phyloP scores from a whole-genome alignment of 2,329 filamentous ascomycete genomes.

The Sclerotinia spermophila region DNA sequence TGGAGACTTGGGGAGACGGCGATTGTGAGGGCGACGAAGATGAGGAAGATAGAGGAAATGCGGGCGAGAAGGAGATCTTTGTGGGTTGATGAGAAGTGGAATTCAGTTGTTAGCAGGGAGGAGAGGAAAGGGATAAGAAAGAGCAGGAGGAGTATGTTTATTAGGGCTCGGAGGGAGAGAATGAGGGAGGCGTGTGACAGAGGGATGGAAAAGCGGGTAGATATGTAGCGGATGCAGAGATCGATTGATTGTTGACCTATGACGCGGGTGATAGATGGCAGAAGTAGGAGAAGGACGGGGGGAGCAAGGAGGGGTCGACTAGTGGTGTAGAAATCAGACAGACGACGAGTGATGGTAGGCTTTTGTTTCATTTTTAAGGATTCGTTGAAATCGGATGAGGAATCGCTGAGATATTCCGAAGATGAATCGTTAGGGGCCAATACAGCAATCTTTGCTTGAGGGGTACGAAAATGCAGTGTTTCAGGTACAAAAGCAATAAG shows the following conservation, averaged over 20 bases:
- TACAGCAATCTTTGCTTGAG: neutral
- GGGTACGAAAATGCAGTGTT: slow-evolving; percentile 31
- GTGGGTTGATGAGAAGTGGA: slow-evolving; percentile 22
- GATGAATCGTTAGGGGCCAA: slow-evolving; percentile 13
- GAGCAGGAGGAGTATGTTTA: slow-evolving; percentile 32
- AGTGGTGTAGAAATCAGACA: slow-evolving; percentile 1
- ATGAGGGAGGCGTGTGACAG: slow-evolving; percentile 29
- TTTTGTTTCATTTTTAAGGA: neutral
- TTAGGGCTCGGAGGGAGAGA: slow-evolving; percentile 31
- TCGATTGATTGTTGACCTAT: slow-evolving; percentile 24
- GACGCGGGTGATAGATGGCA: slow-evolving; percentile 27
- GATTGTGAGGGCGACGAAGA: slow-evolving; percentile 26
- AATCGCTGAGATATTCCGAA: slow-evolving; percentile 12
- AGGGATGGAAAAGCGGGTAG: slow-evolving; percentile 30
- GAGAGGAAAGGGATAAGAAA: slow-evolving; percentile 30
- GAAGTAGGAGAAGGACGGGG: slow-evolving; percentile 35
- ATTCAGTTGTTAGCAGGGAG: slow-evolving; percentile 22
- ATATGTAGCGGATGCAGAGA: slow-evolving; percentile 33
- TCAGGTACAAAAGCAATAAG: slow-evolving; percentile 36
- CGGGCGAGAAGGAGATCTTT: slow-evolving; percentile 33
- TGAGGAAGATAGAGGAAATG: slow-evolving; percentile 25
- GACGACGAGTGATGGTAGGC: slow-evolving; percentile 21
- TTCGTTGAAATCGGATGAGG: neutral
- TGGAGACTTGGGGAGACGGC: slow-evolving; percentile 27
- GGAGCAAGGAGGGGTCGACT: slow-evolving; percentile 29